Base-by-base conservation (phyloP, 495 filamentous ascomycete species). In the Hyphodiscus hymeniophilus region DNA sequence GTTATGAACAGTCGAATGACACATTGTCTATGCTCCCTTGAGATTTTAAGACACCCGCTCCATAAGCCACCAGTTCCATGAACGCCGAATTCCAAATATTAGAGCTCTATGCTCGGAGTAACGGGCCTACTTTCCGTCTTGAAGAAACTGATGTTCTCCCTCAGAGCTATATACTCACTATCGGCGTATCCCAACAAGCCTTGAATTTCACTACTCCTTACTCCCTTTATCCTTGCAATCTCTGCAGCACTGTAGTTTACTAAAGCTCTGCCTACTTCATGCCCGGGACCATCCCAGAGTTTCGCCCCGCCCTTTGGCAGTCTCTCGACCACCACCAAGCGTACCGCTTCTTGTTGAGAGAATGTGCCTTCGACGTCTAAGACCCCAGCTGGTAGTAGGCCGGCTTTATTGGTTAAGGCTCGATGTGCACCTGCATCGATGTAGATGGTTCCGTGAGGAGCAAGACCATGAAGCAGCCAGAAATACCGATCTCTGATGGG, bases 401-500 rank as follows among this genome's bases (percentile, higher is more conserved):
- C 87, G 6, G 90, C 89, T 65, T 92, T 92, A 46, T 79, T 76
- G 0, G 71, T 58, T 0, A 98, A 74, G 2, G 94, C 92, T 22
- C 72, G 67, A 60, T 89, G 80, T 1, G 92, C 91, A 32, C 92
- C 92, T 10, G 77, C 69, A 64, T 98, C 92, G 60, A 98, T 95
- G 61, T 84, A 95, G 6, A 98, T 55, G 12, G 83, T 95, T 1
- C 92, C 92, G 54, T 92, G 88, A 2, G 94, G 86, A 3, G 83
- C 81, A n/a, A 97, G 77, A 21, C 92, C 92, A 59, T 98, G 85
- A 0, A 97, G 80, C 40, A 98, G 79, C 92, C 94, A 97, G 73
- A 98, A 96, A 55, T 89, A 87, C 38, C 89, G 83, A 56, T 95
- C 92, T 33, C 88, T 81, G 21, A 98, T 89, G 0, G 91, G 88